Base-by-base conservation (phyloP, 1,139 yeast genomes). In the Tardiomyces blankii region DNA sequence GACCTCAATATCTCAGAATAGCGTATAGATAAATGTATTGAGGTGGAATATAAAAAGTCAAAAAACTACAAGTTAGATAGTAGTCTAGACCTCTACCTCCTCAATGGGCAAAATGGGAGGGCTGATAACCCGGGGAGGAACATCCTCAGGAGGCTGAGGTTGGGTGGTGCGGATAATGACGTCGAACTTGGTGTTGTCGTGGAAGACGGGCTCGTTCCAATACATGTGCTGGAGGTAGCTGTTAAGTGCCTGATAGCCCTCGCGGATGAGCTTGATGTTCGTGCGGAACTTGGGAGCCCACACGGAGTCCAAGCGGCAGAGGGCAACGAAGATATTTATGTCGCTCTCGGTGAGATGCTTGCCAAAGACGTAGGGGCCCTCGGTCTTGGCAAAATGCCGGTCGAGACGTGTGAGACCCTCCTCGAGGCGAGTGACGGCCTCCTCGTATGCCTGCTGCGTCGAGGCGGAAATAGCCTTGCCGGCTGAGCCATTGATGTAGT, bases 381-480 rank as follows among this genome's bases (percentile, higher is more conserved):
- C 61, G 27, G 64, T 61, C 51, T 74, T 73, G 46, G 69, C 66
- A 49, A 89, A 72, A 32, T 82, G 62, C 11, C 61, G 62, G 63
- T 89, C 96, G 42, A 86, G 79, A 57, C 75, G 79, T 57, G 85
- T 94, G 61, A 89, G 71, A 53, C 80, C 75, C 30, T 69, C 67
- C 62, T 86, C 88, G 23, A 89, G 68, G 44, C 70, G 73, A 41
- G 62, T 65, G 11, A 82, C 89, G 54, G 83, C 85, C 47, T 66
- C 66, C 54, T 84, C 93, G 61, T 89, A 89, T 27, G 80, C 85
- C 48, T 80, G 86, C 60, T 86, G 93, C 48, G 73, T 75, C 19
- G 86, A 78, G 7, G 96, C 86, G 64, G 87, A 87, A 0, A 96
- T 96, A 1, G 93, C 54, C 67, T 86, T 88, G 70, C 88, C 88